Evolutionary conservation across 2,329 filamentous ascomycete species (phyloP).

Genomic region (Colletotrichum sansevieriae): DNA sequence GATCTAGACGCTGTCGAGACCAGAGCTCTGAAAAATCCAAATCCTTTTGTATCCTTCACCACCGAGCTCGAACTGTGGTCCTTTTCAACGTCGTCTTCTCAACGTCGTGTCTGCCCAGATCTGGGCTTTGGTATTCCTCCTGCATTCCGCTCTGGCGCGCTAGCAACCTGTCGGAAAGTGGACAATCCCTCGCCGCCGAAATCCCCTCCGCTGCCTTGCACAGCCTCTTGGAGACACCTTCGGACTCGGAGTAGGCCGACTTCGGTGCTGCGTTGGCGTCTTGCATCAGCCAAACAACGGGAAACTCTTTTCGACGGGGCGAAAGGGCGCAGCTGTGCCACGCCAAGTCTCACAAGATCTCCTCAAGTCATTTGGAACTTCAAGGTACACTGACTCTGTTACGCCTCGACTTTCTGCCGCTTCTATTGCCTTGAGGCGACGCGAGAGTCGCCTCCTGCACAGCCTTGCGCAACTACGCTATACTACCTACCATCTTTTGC

Average conservation of each 20-base stretch:
- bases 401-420: conserved; percentile 26
- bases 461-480: conserved; percentile 19
- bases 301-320: conserved; percentile 36
- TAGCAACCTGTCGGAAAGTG: conserved; percentile 3
- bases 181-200: conserved; percentile 15
- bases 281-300: conserved; percentile 2
- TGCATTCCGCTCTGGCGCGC: background rate
- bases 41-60: background rate
- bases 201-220: conserved; percentile 29
- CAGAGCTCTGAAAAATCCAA: conserved; percentile 16
- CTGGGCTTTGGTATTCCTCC: background rate
- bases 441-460: conserved; percentile 20
- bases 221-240: conserved; percentile 17
- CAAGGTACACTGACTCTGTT: conserved; percentile 13
- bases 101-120: conserved; percentile 4
- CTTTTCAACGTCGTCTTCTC: conserved; percentile 5
- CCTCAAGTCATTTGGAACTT: conserved; percentile 18
- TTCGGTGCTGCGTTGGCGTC: background rate
- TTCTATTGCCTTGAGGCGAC: background rate
- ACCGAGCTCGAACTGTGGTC: conserved; percentile 3
- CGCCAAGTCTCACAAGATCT: conserved; percentile 18
- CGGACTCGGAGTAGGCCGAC: conserved; percentile 12
- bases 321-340: conserved; percentile 28
- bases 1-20: conserved; percentile 7
- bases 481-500: conserved; percentile 9